Conservation (phyloP, 1,284 basidiomycete species). For the Sphaerobolus stellatus region DNA sequence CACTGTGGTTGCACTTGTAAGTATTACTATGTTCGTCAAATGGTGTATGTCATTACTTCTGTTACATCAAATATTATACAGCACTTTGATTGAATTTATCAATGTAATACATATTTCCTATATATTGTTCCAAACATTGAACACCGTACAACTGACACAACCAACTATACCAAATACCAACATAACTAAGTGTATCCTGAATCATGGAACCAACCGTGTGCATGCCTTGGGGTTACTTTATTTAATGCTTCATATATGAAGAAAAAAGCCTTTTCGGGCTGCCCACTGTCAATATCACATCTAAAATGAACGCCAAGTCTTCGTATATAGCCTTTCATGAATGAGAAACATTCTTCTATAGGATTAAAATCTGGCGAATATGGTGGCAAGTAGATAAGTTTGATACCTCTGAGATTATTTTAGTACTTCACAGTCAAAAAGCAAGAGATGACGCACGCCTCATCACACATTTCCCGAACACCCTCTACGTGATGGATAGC, state of each 20-base stretch:
- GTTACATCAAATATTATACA: no score
- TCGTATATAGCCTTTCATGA: constrained; percentile 30
- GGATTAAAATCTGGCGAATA: constrained; percentile 38
- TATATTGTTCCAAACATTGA: no score
- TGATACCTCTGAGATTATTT: constrained; percentile 30
- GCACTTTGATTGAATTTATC: no score
- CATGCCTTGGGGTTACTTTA: constrained; percentile 19
- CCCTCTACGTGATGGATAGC: constrained; percentile 16
- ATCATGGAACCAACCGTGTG: constrained; percentile 19
- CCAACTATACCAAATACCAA: no score
- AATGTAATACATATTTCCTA: no score
- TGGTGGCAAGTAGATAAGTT: constrained; percentile 31
- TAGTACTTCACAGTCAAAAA: neutral
- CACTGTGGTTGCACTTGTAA: no score
- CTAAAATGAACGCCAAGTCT: constrained; percentile 21
- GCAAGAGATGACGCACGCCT: neutral
- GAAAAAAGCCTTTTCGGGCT: constrained; percentile 14
- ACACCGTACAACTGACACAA: no score
- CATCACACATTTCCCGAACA: constrained; percentile 13
- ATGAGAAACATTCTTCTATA: constrained; percentile 34
- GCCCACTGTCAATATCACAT: neutral
- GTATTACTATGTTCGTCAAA: no score
- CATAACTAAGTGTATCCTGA: no score
- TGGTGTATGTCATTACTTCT: no score
- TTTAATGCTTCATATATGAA: constrained; percentile 20